Evolutionary conservation across 2,329 filamentous ascomycete genomes (phyloP).

Genomic region (Plenodomus lindquistii): DNA sequence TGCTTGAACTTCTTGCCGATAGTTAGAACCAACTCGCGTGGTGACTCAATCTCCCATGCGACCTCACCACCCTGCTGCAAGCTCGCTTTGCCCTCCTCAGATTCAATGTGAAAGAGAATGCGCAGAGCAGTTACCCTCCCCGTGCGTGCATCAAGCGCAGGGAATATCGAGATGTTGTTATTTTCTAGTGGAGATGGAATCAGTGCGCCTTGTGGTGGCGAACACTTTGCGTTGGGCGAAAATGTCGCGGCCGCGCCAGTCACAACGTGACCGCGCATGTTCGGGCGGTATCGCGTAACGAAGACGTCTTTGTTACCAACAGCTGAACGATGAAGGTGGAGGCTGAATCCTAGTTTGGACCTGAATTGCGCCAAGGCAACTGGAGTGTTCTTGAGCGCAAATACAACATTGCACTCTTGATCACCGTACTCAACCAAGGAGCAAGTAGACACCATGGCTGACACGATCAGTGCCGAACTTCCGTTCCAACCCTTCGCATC

Average conservation of each 20-base stretch:
- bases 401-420: not conserved
- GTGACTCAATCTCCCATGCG: not conserved
- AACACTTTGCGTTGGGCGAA: not conserved
- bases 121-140: not conserved
- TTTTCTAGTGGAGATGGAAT: too few relatives aligned
- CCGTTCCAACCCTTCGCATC: slow-evolving; percentile 12
- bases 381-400: slow-evolving; percentile 9
- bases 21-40: not conserved
- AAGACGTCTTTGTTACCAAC: slow-evolving; percentile 20
- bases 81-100: not conserved
- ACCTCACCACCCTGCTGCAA: not conserved
- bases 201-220: too few relatives aligned
- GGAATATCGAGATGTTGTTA: too few relatives aligned
- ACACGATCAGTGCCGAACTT: slow-evolving; percentile 14
- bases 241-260: not conserved
- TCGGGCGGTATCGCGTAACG: slow-evolving; percentile 31
- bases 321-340: slow-evolving; percentile 9
- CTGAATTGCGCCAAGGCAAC: not conserved
- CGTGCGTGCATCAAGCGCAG: too few relatives aligned
- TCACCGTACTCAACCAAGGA: not conserved
- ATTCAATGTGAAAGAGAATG: not conserved
- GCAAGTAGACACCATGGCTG: slow-evolving; percentile 11
- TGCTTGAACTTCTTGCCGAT: not conserved
- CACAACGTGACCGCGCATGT: slow-evolving; percentile 13
- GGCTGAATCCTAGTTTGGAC: slow-evolving; percentile 1